Base-by-base conservation (phyloP, 331 rosid species). In the Cydonia oblonga region DNA sequence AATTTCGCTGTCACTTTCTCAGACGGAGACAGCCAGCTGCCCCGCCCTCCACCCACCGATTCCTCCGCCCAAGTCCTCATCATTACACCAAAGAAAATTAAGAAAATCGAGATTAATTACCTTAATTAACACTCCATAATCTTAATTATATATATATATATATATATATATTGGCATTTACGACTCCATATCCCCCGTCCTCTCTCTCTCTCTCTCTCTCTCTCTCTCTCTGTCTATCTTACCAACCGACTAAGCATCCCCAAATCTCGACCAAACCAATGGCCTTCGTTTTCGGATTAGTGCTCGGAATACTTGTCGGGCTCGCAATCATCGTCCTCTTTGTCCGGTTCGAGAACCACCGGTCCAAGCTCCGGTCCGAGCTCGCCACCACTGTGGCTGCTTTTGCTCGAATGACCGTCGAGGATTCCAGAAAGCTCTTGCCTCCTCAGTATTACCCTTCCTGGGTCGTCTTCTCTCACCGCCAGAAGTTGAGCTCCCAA, bases 401-500 rank as follows among this genome's bases (percentile, higher is more conserved):
- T 70, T 91, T 91, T 68, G 92, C 99, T 2, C 76, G 89, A 68
- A 88, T 95, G 93, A 81, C 92, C 1, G 96, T 88, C 15, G 96
- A 80, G 14, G 99, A 95, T 78, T 95, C 96, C 5, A 88, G 90
- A 84, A 95, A 81, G 89, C 73, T 95, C 75, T 75, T 95, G 25
- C 90, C 97, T 40, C 54, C 91, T 30, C 88, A 89, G 58, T 81
- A 64, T 71, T 91, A 89, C 74, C 99, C 99, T 61, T 91, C 99
- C 3, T 95, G 97, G 99, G 88, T 95, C 12, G 95, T 90, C 78
- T 95, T 95, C 86, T 83, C 97, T 57, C 85, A 82, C 61, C 72
- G 81, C 65, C 96, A 95, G 74, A 95, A 95, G 90, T 75, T 92
- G 81, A 84, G 84, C 76, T 67, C 52, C 70, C 83, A 18, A 26